Evolutionary conservation across 192 early-diverging fungal genomes (phyloP), one percentile per base, ranked within the genome.

Genomic region (Diversispora eburnea): DNA sequence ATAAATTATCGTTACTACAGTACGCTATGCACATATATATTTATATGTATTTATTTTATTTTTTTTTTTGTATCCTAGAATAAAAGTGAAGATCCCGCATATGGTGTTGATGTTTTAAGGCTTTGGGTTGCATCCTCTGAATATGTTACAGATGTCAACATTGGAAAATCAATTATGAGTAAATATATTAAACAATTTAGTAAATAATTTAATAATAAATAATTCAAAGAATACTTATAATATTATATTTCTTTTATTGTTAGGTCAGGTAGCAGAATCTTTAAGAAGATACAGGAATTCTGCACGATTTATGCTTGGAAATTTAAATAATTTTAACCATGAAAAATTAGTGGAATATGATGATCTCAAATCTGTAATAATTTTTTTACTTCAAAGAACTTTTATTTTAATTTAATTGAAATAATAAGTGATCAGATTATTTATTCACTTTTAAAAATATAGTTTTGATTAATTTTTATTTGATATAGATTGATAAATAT

Each of bases 251-350:
- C 4, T 54, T 54, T 17, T 54, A 17, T 54, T 54, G n/a, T 10
- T 54, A 83, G 85, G 83, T 0, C 82, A 86, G 72, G 81, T 89
- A 13, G 81, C 84, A 39, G 91, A 93, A 33, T 85, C 76, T 20
- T 81, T 91, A 68, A 88, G 91, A 75, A 93, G 92, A 77, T 86
- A 92, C 72, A 86, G 92, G 56, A 88, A 85, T 49, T 92, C 91
- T 0, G 82, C 86, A 42, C 83, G 92, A 59, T 93, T 92, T 63
- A 88, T 93, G 87, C 77, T 93, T 3, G 89, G 92, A 6, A 93
- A 91, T 65, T 77, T 93, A 20, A 77, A 88, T 64, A 84, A 86
- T 54, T 89, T 90, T 63, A 80, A 68, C 9, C 68, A 79, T 19
- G 43, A 61, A n/a, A 33, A 80, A 22, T 67, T 67, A 39, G 77